A percentile compares a stretch with the other conserved stretches of the same genome.
These are phyloP conservation scores for Candida gigantensis DNA, from an alignment of 1,139 yeast genomes.

Conservation along the genomic window DNA sequence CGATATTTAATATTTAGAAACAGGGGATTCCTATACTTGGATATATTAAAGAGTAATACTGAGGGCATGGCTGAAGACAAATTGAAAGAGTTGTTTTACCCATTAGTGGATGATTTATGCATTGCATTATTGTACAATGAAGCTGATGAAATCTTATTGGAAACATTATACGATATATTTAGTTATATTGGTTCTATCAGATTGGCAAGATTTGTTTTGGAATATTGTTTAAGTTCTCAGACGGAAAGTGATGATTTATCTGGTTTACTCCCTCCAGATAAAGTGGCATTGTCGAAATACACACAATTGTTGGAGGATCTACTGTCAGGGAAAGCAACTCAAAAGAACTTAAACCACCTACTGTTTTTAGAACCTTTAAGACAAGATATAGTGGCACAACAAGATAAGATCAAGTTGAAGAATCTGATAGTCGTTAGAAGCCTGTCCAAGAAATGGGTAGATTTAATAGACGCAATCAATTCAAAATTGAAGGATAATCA, in stretches of 20 bases:
- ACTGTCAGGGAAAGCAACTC: neutral
- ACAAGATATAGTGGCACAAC: slow-evolving; percentile 25
- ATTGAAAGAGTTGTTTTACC: slow-evolving; percentile 33
- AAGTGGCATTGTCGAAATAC: slow-evolving; percentile 7
- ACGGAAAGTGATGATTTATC: slow-evolving; percentile 48
- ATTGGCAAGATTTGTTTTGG: slow-evolving; percentile 63
- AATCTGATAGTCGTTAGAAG: slow-evolving; percentile 15
- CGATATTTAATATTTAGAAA: slow-evolving; percentile 80
- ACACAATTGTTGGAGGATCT: neutral
- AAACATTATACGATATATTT: slow-evolving; percentile 51
- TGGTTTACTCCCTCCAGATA: slow-evolving; percentile 35
- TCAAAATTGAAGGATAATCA: slow-evolving; percentile 28
- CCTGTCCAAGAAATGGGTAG: slow-evolving; percentile 24
- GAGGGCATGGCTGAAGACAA: slow-evolving; percentile 11
- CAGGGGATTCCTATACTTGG: slow-evolving; percentile 70
- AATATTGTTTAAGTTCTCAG: slow-evolving; percentile 54
- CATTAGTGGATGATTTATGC: slow-evolving; percentile 57
- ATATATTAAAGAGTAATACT: slow-evolving; percentile 32
- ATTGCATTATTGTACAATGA: slow-evolving; percentile 60
- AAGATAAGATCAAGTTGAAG: slow-evolving; percentile 17
- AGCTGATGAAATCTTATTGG: slow-evolving; percentile 57
- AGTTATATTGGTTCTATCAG: slow-evolving; percentile 47
- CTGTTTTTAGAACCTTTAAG: slow-evolving; percentile 31
- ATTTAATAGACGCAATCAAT: slow-evolving; percentile 27
- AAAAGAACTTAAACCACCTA: slow-evolving; percentile 12